Evolutionary conservation across 768 basidiomycete species (phyloP).

Genomic region (Lactarius indigo): DNA sequence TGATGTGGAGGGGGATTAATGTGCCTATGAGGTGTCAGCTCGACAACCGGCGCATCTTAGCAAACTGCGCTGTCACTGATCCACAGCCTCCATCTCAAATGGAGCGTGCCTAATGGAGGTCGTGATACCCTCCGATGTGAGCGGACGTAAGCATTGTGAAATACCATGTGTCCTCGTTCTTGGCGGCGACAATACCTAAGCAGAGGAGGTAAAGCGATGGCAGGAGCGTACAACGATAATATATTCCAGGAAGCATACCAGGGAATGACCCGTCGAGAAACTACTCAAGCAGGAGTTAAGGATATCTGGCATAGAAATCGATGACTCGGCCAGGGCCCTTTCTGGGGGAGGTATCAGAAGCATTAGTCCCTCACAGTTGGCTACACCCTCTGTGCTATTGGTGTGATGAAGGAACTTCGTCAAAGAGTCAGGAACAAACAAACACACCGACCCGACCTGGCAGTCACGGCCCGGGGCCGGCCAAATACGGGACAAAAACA

Average conservation of each 20-base stretch:
- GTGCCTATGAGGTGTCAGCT: background rate
- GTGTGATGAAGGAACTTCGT: no score
- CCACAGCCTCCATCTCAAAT: no score
- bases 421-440: no score
- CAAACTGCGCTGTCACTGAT: background rate
- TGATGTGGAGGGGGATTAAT: background rate
- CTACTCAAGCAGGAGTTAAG: background rate
- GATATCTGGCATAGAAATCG: background rate
- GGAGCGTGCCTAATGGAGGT: background rate
- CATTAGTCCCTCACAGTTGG: no score
- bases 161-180: background rate
- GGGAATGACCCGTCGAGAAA: background rate
- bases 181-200: background rate
- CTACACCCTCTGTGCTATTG: no score
- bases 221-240: background rate
- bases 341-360: no score
- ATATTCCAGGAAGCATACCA: background rate
- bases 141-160: background rate
- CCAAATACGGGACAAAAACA: no score
- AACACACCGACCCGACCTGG: no score
- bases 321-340: background rate
- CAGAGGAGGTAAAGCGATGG: background rate
- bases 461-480: no score
- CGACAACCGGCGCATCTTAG: background rate
- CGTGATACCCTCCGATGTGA: background rate